Conservation (phyloP, 441 rosid genomes). For the Viola pubescens region DNA sequence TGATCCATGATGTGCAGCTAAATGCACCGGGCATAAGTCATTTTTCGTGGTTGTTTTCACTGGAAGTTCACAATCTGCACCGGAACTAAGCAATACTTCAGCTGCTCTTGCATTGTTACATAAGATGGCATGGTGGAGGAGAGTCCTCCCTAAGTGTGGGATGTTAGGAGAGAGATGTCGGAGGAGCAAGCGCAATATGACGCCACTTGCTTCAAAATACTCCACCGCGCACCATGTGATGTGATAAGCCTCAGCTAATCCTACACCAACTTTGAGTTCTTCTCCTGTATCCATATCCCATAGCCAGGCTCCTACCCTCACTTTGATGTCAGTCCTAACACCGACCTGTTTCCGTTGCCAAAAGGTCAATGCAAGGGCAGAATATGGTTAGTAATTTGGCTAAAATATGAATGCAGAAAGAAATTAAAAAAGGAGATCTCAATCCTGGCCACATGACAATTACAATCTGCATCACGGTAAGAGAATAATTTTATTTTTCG, state of each 20-base stretch:
- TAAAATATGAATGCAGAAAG: not conserved
- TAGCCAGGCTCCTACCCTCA: constrained; percentile 89
- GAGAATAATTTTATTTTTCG: too few species aligned
- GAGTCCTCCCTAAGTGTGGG: constrained; percentile 65
- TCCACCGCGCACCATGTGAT: constrained; percentile 94
- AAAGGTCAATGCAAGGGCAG: not conserved
- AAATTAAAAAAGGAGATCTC: too few species aligned
- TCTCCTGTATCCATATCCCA: constrained; percentile 85
- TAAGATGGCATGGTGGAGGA: constrained; percentile 87
- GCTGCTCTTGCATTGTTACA: constrained; percentile 66
- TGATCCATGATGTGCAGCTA: constrained; percentile 64
- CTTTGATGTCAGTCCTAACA: constrained; percentile 46
- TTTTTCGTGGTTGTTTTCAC: constrained; percentile 36
- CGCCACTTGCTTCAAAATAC: constrained; percentile 77
- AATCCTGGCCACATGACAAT: too few species aligned
- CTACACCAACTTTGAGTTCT: constrained; percentile 89
- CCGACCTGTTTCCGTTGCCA: constrained; percentile 46
- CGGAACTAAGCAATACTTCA: constrained; percentile 46
- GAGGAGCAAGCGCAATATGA: constrained; percentile 60
- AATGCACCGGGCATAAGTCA: constrained; percentile 56
- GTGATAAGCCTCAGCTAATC: constrained; percentile 79
- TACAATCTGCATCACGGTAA: too few species aligned
- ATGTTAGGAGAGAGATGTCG: constrained; percentile 33
- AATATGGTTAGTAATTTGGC: not conserved
- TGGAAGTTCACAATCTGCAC: constrained; percentile 50